These are phyloP conservation scores for Myochromella boudieri DNA, from an alignment of 768 basidiomycete species.

Conservation along the genomic window DNA sequence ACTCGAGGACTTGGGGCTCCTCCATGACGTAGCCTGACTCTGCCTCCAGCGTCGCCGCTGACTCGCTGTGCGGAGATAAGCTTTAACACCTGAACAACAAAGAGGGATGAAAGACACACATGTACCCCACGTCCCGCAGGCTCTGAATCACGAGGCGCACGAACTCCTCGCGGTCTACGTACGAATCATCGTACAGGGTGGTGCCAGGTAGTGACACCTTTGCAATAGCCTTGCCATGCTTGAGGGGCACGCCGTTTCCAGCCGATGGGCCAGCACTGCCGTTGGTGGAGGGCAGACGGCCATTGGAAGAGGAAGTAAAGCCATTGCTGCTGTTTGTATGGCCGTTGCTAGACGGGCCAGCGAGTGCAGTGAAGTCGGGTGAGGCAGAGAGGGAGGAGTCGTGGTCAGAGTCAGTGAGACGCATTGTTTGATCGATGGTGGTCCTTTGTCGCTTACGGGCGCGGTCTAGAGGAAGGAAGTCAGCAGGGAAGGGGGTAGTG, in stretches of 20 bases:
- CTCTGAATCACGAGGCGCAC: slow-evolving; percentile 88
- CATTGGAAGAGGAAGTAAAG: slow-evolving; percentile 29
- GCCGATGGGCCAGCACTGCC: slow-evolving; percentile 7
- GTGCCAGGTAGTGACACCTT: slow-evolving; percentile 72
- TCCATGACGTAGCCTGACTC: slow-evolving; percentile 93
- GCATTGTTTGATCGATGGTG: slow-evolving; percentile 42
- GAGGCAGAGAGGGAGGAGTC: slow-evolving; percentile 43
- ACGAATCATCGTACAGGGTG: slow-evolving; percentile 74
- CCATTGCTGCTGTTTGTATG: slow-evolving; percentile 44
- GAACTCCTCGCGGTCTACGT: slow-evolving; percentile 86
- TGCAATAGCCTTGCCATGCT: slow-evolving; percentile 51
- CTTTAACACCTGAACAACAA: background rate
- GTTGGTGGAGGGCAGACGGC: slow-evolving; percentile 38
- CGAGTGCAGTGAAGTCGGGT: slow-evolving; percentile 40
- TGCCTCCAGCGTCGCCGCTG: slow-evolving; percentile 84
- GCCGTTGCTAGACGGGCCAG: slow-evolving; percentile 58
- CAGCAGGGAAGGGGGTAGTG: slow-evolving; percentile 1
- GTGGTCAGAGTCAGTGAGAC: slow-evolving; percentile 51
- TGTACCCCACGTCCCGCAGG: slow-evolving; percentile 82
- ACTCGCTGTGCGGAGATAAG: slow-evolving; percentile 58
- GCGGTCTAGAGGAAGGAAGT: slow-evolving; percentile 7
- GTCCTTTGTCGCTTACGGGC: slow-evolving; percentile 72
- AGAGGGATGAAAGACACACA: slow-evolving; percentile 39
- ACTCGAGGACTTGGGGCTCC: slow-evolving; percentile 70
- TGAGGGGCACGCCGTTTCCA: slow-evolving; percentile 48